Conservation (phyloP, 2,329 filamentous ascomycete species). For the Didymella lethalis region DNA sequence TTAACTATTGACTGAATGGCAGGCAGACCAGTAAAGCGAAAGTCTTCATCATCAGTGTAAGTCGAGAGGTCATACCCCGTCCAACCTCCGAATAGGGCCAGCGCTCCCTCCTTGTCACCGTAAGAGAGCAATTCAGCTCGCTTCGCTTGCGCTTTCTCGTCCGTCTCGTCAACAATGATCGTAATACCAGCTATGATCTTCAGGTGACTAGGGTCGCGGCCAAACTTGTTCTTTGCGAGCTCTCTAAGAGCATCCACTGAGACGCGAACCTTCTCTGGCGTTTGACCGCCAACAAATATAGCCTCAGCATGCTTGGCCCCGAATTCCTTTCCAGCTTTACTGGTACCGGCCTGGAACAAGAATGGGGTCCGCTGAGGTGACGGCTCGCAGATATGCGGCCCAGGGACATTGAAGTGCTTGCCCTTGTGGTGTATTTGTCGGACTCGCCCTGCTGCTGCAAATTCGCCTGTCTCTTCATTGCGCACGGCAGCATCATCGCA, state of each 20-base stretch:
- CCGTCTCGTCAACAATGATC: conserved; percentile 51
- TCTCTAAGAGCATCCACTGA: neutral
- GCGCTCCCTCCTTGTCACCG: conserved; percentile 65
- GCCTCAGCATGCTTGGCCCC: neutral
- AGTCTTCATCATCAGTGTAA: conserved; percentile 47
- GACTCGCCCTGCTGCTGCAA: neutral
- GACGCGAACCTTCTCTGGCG: neutral
- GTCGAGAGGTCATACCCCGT: conserved; percentile 68
- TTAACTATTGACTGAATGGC: conserved; percentile 21
- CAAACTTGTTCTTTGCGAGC: conserved; percentile 22
- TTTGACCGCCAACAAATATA: neutral
- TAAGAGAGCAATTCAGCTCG: conserved; percentile 60
- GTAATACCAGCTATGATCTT: no score
- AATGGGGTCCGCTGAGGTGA: neutral
- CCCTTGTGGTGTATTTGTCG: neutral
- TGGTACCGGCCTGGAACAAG: neutral
- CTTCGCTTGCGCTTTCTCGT: conserved; percentile 70
- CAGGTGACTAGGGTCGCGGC: no score
- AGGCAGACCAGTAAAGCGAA: neutral
- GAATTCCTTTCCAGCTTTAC: neutral
- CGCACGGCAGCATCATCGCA: neutral
- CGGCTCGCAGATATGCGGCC: neutral
- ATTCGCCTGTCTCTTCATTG: neutral
- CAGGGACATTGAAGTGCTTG: neutral
- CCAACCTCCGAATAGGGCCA: conserved; percentile 76